Conservation (phyloP, 2,329 filamentous ascomycete species). For the Epichloe hybrida region DNA sequence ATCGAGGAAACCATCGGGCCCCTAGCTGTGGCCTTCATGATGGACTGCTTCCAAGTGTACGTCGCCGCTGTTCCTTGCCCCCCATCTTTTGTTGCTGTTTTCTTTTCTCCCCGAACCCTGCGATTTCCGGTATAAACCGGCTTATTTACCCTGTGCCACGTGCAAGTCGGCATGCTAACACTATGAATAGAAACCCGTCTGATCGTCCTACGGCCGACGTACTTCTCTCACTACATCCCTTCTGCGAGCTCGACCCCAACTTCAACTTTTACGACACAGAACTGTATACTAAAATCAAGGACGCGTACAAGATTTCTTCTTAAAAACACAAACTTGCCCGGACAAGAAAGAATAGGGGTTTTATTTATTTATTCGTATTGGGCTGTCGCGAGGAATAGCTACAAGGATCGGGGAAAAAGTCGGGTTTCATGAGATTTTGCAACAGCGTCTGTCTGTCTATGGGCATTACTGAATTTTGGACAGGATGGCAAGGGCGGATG, state of each 20-base stretch:
- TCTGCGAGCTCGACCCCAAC: conserved; percentile 73
- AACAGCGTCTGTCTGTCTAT: no score
- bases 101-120: not conserved
- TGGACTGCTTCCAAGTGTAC: conserved; percentile 96
- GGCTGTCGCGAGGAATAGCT: no score
- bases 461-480: no score
- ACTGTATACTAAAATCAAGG: conserved; percentile 73
- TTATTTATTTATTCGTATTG: conserved; percentile 29
- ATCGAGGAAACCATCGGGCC: conserved; percentile 70
- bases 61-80: conserved; percentile 19
- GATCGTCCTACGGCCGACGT: conserved; percentile 89
- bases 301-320: conserved; percentile 7
- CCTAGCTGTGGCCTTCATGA: conserved; percentile 87
- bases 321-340: not conserved
- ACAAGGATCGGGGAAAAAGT: no score
- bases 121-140: no score
- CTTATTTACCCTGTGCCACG: not conserved
- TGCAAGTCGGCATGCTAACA: not conserved
- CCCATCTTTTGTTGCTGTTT: not conserved
- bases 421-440: no score
- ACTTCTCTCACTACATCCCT: conserved; percentile 68
- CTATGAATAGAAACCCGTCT: conserved; percentile 53
- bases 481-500: no score
- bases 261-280: conserved; percentile 93
- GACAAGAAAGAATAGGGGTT: conserved; percentile 40